Evolutionary conservation across 768 basidiomycete species (phyloP).

Genomic region (Tricholoma furcatifolium): DNA sequence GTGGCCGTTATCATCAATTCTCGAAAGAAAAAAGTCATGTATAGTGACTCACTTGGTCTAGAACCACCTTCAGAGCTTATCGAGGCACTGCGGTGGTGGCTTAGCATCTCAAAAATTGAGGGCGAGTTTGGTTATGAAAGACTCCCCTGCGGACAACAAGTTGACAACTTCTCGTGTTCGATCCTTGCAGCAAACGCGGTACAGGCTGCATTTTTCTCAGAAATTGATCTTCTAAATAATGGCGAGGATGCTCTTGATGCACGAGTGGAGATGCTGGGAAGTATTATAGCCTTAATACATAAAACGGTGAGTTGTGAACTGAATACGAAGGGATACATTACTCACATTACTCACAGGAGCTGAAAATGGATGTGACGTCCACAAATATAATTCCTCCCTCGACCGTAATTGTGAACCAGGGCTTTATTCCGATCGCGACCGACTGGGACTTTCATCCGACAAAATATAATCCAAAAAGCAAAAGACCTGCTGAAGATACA

Average conservation of each 20-base stretch:
- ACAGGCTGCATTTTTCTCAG: neutral
- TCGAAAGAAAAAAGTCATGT: neutral
- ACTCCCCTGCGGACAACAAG: too few relatives aligned
- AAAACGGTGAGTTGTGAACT: neutral
- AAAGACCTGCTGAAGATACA: too few relatives aligned
- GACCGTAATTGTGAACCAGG: too few relatives aligned
- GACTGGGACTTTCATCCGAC: too few relatives aligned
- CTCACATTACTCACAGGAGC: neutral
- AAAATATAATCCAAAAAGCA: too few relatives aligned
- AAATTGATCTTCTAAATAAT: neutral
- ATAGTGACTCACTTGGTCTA: constrained; percentile 6
- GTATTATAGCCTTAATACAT: neutral
- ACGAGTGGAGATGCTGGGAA: neutral
- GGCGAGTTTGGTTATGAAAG: too few relatives aligned
- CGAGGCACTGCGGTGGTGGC: constrained; percentile 1
- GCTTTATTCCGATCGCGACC: too few relatives aligned
- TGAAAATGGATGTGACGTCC: neutral
- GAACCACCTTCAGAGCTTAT: constrained; percentile 1
- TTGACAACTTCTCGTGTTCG: too few relatives aligned
- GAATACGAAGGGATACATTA: neutral
- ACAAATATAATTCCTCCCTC: too few relatives aligned
- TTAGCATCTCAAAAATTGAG: neutral
- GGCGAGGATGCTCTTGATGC: neutral
- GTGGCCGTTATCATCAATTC: constrained; percentile 2
- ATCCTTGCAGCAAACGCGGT: neutral